These are phyloP conservation scores for Eucalyptus albens DNA, from an alignment of 345 rosid species.

Conservation along the genomic window DNA sequence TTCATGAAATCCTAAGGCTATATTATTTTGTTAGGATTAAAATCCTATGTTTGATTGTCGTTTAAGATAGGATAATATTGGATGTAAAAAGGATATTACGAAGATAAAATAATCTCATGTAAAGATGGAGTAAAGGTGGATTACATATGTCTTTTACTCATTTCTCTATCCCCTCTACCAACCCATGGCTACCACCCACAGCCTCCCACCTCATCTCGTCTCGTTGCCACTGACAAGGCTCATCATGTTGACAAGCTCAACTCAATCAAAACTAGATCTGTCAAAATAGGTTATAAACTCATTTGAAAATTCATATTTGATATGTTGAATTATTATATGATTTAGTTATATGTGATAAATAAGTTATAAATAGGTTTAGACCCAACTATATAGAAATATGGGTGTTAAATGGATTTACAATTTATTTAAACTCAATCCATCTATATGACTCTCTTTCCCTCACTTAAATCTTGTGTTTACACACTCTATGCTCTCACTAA, in stretches of 20 bases:
- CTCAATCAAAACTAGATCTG: background rate
- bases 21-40: background rate
- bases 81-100: fast-evolving
- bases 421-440: background rate
- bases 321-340: background rate
- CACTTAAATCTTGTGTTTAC: background rate
- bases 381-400: background rate
- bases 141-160: background rate
- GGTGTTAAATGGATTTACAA: background rate
- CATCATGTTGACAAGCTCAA: background rate
- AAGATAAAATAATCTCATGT: background rate
- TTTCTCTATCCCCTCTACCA: background rate
- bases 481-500: background rate
- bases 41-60: background rate
- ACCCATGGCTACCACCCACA: background rate
- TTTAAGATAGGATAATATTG: background rate
- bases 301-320: too few species aligned
- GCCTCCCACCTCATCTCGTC: background rate
- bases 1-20: background rate
- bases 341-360: too few species aligned
- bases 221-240: background rate
- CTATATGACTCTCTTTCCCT: background rate
- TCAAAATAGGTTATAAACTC: background rate
- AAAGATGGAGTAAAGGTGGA: background rate
- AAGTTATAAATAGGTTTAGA: too few species aligned